Evolutionary conservation across 305 asterid genomes (phyloP), one percentile per base, ranked within the genome.

Genomic region (Fraxinus sp.): DNA sequence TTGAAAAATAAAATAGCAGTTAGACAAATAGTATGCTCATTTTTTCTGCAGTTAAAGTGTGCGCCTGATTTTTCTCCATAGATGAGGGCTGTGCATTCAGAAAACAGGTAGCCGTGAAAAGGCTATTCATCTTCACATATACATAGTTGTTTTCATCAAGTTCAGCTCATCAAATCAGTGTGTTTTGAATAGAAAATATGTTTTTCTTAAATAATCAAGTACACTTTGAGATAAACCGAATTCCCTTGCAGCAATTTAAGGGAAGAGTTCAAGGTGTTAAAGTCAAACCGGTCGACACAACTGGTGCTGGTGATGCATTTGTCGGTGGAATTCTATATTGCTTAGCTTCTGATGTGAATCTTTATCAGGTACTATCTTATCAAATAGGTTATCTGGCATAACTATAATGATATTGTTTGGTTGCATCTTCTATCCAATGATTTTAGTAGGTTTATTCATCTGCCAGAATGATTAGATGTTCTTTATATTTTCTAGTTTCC

Each of bases 221-320:
- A 32, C 22, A 28, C 33, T 52, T 46, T 75, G 55, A 82, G 36
- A 79, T 49, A 36, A 16, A 57, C 32, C 33, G 24, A 78, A 57
- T 66, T 74, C 14, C 20, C 78, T 70, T 55, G 82, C 92, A 95
- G 98, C 84, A 90, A 88, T 95, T 95, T 88, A 92, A 89, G 84
- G 99, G 99, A 82, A 88, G 93, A 91, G 97, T 93, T 77, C 75
- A 86, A 13, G 92, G 93, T 68, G 46, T 89, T 49, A 83, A 90
- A 84, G 97, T 95, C 75, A 89, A 91, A 80, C 11, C 94, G 11
- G 87, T 95, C 37, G 98, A 95, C 88, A 94, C 97, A 73, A 95
- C 92, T 52, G 99, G 99, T 28, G 99, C 98, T n/a, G 99, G 99
- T 59, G 99, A 95, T 90, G 94, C 99, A 36, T 95, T 94, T 88